Evolutionary conservation across 2,329 filamentous ascomycete species (phyloP).

Genomic region (Verruconis gallopava): DNA sequence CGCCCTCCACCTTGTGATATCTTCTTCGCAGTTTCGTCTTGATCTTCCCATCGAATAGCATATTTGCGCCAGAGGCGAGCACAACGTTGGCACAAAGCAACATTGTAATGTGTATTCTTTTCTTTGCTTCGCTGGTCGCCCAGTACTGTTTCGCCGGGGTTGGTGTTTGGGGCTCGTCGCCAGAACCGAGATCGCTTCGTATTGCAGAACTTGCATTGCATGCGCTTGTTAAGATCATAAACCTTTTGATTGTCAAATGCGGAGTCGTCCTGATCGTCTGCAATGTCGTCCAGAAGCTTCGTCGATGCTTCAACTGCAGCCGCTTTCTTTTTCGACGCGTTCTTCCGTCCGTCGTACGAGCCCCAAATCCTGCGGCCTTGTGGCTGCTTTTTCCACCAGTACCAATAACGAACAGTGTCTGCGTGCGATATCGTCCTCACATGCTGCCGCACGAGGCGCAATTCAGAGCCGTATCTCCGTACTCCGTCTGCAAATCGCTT

Average conservation of each 20-base stretch:
- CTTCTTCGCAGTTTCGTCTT: slow-evolving; percentile 84
- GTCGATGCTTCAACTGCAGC: slow-evolving; percentile 38
- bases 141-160: slow-evolving; percentile 55
- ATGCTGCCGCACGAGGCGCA: slow-evolving; percentile 68
- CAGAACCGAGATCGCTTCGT: slow-evolving; percentile 74
- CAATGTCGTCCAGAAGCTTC: slow-evolving; percentile 83
- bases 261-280: slow-evolving; percentile 85
- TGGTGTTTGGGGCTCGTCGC: slow-evolving; percentile 72
- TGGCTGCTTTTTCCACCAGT: slow-evolving; percentile 93
- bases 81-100: slow-evolving; percentile 80
- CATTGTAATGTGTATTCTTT: slow-evolving; percentile 59
- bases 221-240: slow-evolving; percentile 60
- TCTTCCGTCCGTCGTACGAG: slow-evolving; percentile 72
- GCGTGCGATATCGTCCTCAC: slow-evolving; percentile 71
- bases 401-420: slow-evolving; percentile 84
- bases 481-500: slow-evolving; percentile 91
- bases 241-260: slow-evolving; percentile 90
- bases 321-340: slow-evolving; percentile 65
- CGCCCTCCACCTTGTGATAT: slow-evolving; percentile 66
- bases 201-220: slow-evolving; percentile 88
- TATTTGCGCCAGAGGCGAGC: slow-evolving; percentile 92
- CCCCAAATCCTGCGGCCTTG: slow-evolving; percentile 83
- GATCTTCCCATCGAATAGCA: slow-evolving; percentile 87
- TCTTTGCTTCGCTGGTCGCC: slow-evolving; percentile 61
- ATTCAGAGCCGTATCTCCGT: slow-evolving; percentile 79